These are phyloP conservation scores for Stachybotrys echinatus DNA, from an alignment of 2,329 filamentous ascomycete genomes.

Conservation along the genomic window DNA sequence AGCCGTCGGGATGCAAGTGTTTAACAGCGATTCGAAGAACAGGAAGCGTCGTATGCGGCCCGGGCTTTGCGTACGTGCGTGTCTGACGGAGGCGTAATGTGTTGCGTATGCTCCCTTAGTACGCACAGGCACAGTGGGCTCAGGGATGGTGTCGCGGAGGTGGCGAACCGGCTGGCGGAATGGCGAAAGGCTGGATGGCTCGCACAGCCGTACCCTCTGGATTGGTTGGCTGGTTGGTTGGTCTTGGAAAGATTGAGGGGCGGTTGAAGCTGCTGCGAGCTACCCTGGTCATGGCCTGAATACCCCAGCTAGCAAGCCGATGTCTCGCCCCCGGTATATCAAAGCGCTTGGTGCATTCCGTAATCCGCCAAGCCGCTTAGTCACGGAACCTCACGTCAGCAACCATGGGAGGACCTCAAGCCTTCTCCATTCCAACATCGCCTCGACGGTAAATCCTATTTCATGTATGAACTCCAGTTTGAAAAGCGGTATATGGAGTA, in stretches of 20 bases:
- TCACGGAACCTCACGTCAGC: not conserved
- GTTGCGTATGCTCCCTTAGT: not conserved
- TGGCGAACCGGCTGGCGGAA: not conserved
- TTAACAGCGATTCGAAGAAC: no score
- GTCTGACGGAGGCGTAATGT: not conserved
- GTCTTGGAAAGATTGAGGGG: not conserved
- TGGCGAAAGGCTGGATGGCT: not conserved
- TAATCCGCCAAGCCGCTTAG: no score
- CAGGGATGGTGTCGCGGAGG: not conserved
- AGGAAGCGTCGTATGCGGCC: not conserved
- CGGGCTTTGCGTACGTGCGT: not conserved
- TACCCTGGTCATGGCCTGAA: not conserved
- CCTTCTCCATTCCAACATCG: not conserved
- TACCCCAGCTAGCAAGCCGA: no score
- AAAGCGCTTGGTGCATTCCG: no score
- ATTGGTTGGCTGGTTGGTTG: not conserved
- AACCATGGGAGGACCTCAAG: no score
- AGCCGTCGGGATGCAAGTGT: no score
- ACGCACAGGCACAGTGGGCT: not conserved
- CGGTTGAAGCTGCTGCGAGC: not conserved
- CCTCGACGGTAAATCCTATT: no score
- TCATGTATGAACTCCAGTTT: no score
- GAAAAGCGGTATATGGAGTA: not conserved
- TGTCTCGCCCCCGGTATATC: no score
- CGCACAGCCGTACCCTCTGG: not conserved